Percentiles rank a stretch among this genome's conserved stretches.
Conservation (phyloP, 352 stramenopile genomes). For the Thraustochytrium sp. region DNA sequence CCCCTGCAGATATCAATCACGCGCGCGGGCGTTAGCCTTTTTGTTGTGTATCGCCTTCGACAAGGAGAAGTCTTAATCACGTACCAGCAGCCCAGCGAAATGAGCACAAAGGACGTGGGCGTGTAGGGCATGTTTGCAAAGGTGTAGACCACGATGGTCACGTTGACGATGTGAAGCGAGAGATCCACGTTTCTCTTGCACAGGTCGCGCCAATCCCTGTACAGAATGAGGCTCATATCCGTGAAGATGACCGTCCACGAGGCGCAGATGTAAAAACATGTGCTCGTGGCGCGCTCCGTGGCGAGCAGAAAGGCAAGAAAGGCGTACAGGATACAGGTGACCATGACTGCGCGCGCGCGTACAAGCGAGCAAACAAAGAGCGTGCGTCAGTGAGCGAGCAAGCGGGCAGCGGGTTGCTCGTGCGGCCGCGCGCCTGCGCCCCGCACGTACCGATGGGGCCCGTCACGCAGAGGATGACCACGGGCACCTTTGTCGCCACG, state of each 20-base stretch:
- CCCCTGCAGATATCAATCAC: background rate
- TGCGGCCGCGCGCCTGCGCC: background rate
- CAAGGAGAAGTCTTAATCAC: no score
- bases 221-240: constrained; percentile 32
- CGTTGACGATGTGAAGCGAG: constrained; percentile 18
- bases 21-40: no score
- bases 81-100: constrained; percentile 13
- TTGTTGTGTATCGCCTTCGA: no score
- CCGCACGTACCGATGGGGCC: constrained; percentile 28
- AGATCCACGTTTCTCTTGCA: background rate
- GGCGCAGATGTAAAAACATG: constrained; percentile 28
- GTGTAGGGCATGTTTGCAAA: constrained; percentile 37
- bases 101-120: constrained; percentile 23
- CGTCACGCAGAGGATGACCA: constrained; percentile 14
- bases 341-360: background rate
- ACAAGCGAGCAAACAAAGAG: background rate
- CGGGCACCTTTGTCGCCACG: constrained; percentile 20
- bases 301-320: constrained; percentile 35
- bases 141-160: background rate
- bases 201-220: constrained; percentile 11
- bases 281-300: constrained; percentile 29
- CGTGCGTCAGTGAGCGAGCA: no score
- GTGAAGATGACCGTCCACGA: constrained; percentile 36
- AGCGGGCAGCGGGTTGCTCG: background rate
- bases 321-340: background rate